phyloP scores from a whole-genome alignment of 768 basidiomycete species.

The Pisolithus microcarpus region DNA sequence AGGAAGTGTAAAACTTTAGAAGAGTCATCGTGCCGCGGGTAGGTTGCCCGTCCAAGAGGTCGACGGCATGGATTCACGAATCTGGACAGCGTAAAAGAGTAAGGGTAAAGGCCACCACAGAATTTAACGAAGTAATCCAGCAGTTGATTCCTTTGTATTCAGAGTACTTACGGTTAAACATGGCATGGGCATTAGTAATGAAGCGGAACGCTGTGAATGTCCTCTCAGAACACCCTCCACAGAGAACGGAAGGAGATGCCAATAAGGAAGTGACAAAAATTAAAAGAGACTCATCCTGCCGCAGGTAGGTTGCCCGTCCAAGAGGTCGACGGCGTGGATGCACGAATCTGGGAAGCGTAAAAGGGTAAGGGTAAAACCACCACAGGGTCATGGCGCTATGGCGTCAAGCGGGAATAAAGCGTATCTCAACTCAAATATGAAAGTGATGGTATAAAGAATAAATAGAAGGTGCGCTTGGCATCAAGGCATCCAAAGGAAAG shows the following conservation, averaged over 20 bases:
- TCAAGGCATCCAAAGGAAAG: constrained; percentile 25
- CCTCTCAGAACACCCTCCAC: neutral
- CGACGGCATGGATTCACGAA: neutral
- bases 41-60: neutral
- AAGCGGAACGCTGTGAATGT: neutral
- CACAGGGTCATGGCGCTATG: neutral
- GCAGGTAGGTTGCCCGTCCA: neutral
- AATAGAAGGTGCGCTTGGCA: constrained; percentile 17
- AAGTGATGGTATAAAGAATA: constrained; percentile 15
- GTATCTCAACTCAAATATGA: constrained; percentile 10
- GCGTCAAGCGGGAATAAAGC: constrained; percentile 2
- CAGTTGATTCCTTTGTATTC: neutral
- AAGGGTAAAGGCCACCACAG: neutral
- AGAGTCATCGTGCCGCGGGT: neutral
- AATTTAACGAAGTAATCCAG: neutral
- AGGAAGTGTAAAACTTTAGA: neutral
- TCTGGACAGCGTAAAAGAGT: neutral
- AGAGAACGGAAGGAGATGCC: neutral
- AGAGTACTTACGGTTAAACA: neutral
- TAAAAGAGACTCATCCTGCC: neutral
- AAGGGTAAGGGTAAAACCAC: neutral
- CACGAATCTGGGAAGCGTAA: neutral
- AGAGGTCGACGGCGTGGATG: neutral
- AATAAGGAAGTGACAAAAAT: neutral
- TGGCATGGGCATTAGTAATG: neutral